Evolutionary conservation across 495 filamentous ascomycete genomes (phyloP).

Genomic region (Umbilicaria muhlenbergii): DNA sequence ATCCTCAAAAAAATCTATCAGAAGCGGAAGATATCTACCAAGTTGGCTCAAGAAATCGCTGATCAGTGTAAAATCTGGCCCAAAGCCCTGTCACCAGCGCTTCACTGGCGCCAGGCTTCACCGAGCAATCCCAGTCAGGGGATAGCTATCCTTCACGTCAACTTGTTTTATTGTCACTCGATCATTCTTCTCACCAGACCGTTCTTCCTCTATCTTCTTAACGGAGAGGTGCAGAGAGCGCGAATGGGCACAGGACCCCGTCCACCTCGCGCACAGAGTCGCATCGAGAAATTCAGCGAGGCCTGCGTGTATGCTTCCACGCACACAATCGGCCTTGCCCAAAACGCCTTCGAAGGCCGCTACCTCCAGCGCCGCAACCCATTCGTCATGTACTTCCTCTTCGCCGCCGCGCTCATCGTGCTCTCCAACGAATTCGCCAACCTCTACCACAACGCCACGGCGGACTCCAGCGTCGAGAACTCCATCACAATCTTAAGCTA

Average conservation of each 20-base stretch:
- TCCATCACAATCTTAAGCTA: slow-evolving; percentile 43
- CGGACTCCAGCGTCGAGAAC: slow-evolving; percentile 38
- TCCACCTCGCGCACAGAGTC: slow-evolving; percentile 18
- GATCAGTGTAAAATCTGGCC: slow-evolving; percentile 37
- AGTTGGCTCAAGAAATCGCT: slow-evolving; percentile 48
- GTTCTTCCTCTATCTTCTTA: slow-evolving; percentile 45
- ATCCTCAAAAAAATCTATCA: slow-evolving; percentile 56
- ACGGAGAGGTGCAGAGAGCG: slow-evolving; percentile 27
- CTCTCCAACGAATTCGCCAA: slow-evolving; percentile 54
- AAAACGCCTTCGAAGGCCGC: slow-evolving; percentile 36
- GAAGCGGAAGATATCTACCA: slow-evolving; percentile 50
- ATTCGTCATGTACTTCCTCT: slow-evolving; percentile 58
- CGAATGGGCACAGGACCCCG: slow-evolving; percentile 11
- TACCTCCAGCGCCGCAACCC: slow-evolving; percentile 55
- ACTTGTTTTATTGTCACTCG: slow-evolving; percentile 57
- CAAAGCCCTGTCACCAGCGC: slow-evolving; percentile 23
- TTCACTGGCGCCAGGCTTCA: slow-evolving; percentile 35
- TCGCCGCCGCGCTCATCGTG: slow-evolving; percentile 53
- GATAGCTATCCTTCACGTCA: slow-evolving; percentile 49
- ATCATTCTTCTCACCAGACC: slow-evolving; percentile 54
- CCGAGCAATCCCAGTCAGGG: slow-evolving; percentile 33
- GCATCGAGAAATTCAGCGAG: slow-evolving; percentile 50
- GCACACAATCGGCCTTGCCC: slow-evolving; percentile 47
- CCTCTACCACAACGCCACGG: slow-evolving; percentile 40
- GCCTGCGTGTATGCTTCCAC: slow-evolving; percentile 55